Evolutionary conservation across 2,329 filamentous ascomycete genomes (phyloP).

Genomic region (Sclerotinia trifoliorum): DNA sequence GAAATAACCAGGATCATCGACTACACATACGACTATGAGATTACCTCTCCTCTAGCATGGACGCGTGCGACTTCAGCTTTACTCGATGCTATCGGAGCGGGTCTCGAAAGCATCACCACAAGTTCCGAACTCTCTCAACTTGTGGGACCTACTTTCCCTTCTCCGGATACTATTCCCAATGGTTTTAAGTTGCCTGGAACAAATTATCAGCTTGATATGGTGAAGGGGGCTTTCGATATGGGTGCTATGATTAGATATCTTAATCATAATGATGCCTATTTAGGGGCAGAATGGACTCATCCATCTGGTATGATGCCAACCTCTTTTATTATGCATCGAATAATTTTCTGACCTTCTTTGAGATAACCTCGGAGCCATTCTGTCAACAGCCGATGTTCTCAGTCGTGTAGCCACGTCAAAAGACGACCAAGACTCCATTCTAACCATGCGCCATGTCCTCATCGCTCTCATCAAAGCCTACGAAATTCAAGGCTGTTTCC

Average conservation of each 20-base stretch:
- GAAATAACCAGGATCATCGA: conserved; percentile 27
- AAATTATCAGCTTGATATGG: conserved; percentile 39
- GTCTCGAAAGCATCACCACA: conserved; percentile 27
- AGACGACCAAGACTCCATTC: conserved; percentile 22
- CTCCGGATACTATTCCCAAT: conserved; percentile 32
- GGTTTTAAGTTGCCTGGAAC: conserved; percentile 45
- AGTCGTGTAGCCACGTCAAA: conserved; percentile 14
- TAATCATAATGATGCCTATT: conserved; percentile 46
- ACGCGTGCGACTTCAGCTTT: conserved; percentile 25
- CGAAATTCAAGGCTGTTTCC: conserved; percentile 45
- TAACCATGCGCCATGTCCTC: conserved; percentile 41
- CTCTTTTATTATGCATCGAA: background rate
- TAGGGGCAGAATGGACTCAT: conserved; percentile 46
- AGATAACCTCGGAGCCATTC: conserved; percentile 45
- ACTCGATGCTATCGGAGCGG: conserved; percentile 32
- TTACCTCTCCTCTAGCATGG: conserved; percentile 24
- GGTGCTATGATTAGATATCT: conserved; percentile 44
- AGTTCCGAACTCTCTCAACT: conserved; percentile 26
- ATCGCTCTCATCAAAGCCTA: conserved; percentile 44
- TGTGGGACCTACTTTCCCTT: conserved; percentile 28
- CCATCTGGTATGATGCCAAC: conserved; percentile 37
- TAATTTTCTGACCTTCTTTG: background rate
- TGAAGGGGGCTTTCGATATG: conserved; percentile 44
- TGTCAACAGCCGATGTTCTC: conserved; percentile 39
- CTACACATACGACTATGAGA: conserved; percentile 30